Conservation (phyloP, 768 basidiomycete genomes). For the Cubamyces sp. region DNA sequence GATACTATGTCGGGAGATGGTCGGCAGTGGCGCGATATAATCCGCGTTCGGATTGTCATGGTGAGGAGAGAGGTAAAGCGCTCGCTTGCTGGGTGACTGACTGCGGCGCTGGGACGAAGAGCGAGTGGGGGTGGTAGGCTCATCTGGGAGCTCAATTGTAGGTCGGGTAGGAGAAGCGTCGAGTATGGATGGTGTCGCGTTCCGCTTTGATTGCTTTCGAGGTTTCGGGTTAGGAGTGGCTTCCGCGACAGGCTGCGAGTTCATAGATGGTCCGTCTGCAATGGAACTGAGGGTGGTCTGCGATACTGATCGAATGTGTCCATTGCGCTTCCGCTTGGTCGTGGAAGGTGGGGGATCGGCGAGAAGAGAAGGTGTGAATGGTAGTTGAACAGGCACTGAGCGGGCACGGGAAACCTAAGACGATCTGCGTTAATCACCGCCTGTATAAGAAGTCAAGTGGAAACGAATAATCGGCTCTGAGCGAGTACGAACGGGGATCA, state of each 20-base stretch:
- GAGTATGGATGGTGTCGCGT: conserved; percentile 21
- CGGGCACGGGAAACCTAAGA: conserved; percentile 25
- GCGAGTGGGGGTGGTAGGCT: conserved; percentile 32
- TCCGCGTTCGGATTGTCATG: conserved; percentile 53
- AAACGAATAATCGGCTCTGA: too few species aligned
- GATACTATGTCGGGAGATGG: conserved; percentile 29
- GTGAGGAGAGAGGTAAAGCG: conserved; percentile 45
- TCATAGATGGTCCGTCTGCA: conserved; percentile 19
- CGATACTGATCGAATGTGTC: conserved; percentile 27
- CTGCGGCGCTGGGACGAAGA: conserved; percentile 29
- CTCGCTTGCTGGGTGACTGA: conserved; percentile 34
- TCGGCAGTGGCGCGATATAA: conserved; percentile 44
- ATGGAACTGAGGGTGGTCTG: conserved; percentile 18
- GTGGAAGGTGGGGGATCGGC: conserved; percentile 13
- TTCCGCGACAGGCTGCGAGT: conserved; percentile 36
- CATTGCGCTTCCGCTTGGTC: conserved; percentile 46
- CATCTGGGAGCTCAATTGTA: conserved; percentile 27
- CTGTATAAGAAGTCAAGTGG: neutral
- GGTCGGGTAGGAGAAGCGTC: conserved; percentile 35
- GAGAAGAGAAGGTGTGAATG: conserved; percentile 19
- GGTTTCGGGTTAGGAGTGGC: conserved; percentile 66
- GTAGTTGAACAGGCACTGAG: conserved; percentile 23
- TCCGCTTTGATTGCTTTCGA: conserved; percentile 48
- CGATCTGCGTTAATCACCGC: neutral
- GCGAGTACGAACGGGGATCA: too few species aligned